Conservation (phyloP, 306 rosid genomes). For the Gastrolobium bilobum region DNA sequence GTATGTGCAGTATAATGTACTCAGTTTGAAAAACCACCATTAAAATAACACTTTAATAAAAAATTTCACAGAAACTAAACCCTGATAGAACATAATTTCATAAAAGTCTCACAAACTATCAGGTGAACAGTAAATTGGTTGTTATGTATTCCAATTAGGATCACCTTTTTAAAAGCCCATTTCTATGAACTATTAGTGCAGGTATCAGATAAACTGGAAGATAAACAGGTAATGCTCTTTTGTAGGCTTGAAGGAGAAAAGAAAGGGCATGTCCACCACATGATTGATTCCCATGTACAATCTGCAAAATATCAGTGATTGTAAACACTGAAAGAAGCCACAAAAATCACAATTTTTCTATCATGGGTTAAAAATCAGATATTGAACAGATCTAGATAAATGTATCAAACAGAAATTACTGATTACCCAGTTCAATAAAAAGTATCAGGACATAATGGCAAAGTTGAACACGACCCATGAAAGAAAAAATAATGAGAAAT, state of each 20-base stretch:
- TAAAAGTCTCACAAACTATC: constrained; percentile 12
- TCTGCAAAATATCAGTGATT: constrained; percentile 63
- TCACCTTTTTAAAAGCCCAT: constrained; percentile 87
- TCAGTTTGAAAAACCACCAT: constrained; percentile 36
- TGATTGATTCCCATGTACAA: constrained; percentile 88
- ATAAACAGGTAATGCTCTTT: constrained; percentile 94
- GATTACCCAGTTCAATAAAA: constrained; percentile 31
- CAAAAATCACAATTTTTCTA: constrained; percentile 28
- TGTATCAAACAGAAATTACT: constrained; percentile 24
- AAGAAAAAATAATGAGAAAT: background rate
- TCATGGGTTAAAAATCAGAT: constrained; percentile 16
- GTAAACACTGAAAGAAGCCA: constrained; percentile 29
- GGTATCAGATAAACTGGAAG: constrained; percentile 96
- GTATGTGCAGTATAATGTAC: constrained; percentile 18
- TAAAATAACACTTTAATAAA: constrained; percentile 10
- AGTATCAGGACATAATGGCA: constrained; percentile 20
- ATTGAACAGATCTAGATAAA: constrained; percentile 24
- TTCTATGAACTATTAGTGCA: constrained; percentile 92
- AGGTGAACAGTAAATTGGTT: constrained; percentile 33
- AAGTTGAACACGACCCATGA: constrained; percentile 30
- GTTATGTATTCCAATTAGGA: constrained; percentile 29
- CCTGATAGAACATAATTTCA: constrained; percentile 8
- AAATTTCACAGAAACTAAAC: constrained; percentile 2
- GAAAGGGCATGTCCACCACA: constrained; percentile 77
- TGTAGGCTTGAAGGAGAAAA: constrained; percentile 85